Percentiles rank a stretch among this genome's conserved stretches.
These are phyloP conservation scores for Hortaea sp. DNA, from an alignment of 2,329 filamentous ascomycete species.

Conservation along the genomic window DNA sequence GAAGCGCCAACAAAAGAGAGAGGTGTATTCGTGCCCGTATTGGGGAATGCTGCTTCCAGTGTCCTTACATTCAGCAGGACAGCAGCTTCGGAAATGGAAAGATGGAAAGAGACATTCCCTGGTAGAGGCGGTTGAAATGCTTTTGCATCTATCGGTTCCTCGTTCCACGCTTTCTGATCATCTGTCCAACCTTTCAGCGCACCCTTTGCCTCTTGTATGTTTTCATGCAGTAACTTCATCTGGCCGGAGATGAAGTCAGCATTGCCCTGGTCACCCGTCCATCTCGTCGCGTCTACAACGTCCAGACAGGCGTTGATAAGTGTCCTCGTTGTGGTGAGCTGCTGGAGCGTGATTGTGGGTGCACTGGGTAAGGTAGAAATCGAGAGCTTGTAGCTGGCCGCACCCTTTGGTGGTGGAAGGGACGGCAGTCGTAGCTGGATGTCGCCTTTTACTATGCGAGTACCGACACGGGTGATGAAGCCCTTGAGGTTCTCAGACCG, in stretches of 20 bases:
- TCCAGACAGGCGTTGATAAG: conserved; percentile 76
- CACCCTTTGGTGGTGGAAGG: conserved; percentile 45
- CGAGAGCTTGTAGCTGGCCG: conserved; percentile 40
- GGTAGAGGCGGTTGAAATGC: conserved; percentile 55
- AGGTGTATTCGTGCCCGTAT: conserved; percentile 25
- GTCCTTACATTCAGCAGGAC: conserved; percentile 54
- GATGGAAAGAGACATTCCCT: conserved; percentile 61
- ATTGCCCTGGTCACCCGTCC: conserved; percentile 56
- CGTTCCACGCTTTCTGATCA: conserved; percentile 45
- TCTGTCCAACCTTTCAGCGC: conserved; percentile 47
- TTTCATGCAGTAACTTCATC: conserved; percentile 49
- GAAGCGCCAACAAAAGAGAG: conserved; percentile 8
- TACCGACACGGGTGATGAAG: conserved; percentile 79
- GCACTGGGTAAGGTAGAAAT: conserved; percentile 44
- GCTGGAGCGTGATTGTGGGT: conserved; percentile 52
- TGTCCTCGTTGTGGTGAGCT: conserved; percentile 62
- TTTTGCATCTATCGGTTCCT: conserved; percentile 43
- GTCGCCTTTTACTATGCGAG: conserved; percentile 81
- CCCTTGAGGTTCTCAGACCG: conserved; percentile 88
- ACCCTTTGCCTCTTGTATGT: conserved; percentile 50
- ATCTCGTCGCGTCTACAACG: conserved; percentile 66
- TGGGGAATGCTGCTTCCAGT: conserved; percentile 44
- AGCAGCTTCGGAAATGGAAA: conserved; percentile 46
- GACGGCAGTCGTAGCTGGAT: conserved; percentile 68
- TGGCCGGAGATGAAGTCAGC: conserved; percentile 49